phyloP scores from a whole-genome alignment of 2,329 filamentous ascomycete species.

The Coniochaeta sp. region DNA sequence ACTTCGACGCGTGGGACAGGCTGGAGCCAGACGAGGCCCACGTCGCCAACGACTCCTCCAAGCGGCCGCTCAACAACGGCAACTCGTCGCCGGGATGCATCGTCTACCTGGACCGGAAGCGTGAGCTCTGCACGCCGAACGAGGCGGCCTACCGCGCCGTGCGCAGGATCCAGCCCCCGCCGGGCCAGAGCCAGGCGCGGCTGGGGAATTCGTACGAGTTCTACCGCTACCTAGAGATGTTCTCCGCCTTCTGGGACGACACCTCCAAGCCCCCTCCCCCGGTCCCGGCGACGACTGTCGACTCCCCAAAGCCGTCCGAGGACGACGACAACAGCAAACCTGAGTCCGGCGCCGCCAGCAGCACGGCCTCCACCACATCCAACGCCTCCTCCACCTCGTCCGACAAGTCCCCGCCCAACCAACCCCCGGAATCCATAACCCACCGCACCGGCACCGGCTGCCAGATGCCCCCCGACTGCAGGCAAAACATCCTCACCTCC shows the following conservation, averaged over 20 bases:
- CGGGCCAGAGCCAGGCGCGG: slow-evolving; percentile 45
- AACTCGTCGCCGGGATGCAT: slow-evolving; percentile 49
- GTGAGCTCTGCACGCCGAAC: slow-evolving; percentile 50
- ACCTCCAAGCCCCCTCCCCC: slow-evolving; percentile 31
- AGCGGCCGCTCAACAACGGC: slow-evolving; percentile 42
- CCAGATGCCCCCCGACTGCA: slow-evolving; percentile 52
- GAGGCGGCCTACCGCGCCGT: slow-evolving; percentile 55
- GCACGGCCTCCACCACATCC: too few species aligned
- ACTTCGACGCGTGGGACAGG: slow-evolving; percentile 44
- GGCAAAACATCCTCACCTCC: slow-evolving; percentile 48
- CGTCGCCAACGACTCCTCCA: slow-evolving; percentile 40
- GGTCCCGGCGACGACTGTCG: background rate
- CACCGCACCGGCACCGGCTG: slow-evolving; percentile 43
- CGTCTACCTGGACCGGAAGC: slow-evolving; percentile 50
- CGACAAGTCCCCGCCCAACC: slow-evolving; percentile 6
- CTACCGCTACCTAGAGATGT: slow-evolving; percentile 53
- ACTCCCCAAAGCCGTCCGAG: slow-evolving; percentile 1
- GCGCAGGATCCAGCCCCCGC: slow-evolving; percentile 46
- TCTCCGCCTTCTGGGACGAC: slow-evolving; percentile 57
- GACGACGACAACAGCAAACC: background rate
- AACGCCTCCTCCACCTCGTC: slow-evolving; percentile 2
- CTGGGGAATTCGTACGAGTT: slow-evolving; percentile 61
- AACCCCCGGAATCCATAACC: slow-evolving; percentile 16
- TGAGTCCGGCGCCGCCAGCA: slow-evolving; percentile 3
- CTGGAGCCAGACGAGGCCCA: slow-evolving; percentile 42